Base-by-base conservation (phyloP, 2,329 filamentous ascomycete species). In the Escovopsis sp. region DNA sequence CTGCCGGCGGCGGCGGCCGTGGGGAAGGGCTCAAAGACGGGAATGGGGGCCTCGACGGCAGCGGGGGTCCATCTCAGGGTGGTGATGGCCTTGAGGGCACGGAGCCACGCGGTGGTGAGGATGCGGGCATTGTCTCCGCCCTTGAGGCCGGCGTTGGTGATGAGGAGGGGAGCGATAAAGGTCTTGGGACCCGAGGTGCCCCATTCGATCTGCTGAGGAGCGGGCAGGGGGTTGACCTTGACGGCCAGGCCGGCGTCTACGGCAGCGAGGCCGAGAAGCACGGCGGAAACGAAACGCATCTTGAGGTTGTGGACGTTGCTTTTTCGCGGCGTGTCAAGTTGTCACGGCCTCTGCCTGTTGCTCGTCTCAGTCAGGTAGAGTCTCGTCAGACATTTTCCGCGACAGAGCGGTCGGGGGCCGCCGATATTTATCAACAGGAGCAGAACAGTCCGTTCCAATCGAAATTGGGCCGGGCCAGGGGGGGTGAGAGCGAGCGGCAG, bases 41-140 rank as follows among this genome's bases (percentile, higher is more conserved):
- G 58, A 38, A 72, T 65, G 0, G 72, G 71, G 23, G 65, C 64
- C 54, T 77, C 71, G 1, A 61, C 60, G 9, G 69, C 72, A 33
- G 65, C 63, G 2, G 73, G 72, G 10, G 66, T 62, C 73, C 73
- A 77, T 57, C 68, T 62, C 28, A 77, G 56, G 2, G 60, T 61
- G 35, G 51, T 57, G 43, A 76, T 72, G 37, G 68, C 55, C 8
- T 59, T 52, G 56, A 59, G 68, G 15, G 69, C 62, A 43, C 73
- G 70, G 41, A 64, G 55, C 65, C 72, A 76, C 12, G 65, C 73
- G 38, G 64, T 58, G 10, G 48, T 47, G 34, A 73, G 48, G 36
- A 72, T 52, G 9, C 42, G 44, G 2, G 43, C 44, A 37, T 49
- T 48, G 30, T 45, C 44, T 3, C 43, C 41, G 3, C 43, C 37